A percentile compares a stretch with the other conserved stretches of the same genome.
phyloP scores from a whole-genome alignment of 176 grass and related monocot species.

The Eragrostis curvula region DNA sequence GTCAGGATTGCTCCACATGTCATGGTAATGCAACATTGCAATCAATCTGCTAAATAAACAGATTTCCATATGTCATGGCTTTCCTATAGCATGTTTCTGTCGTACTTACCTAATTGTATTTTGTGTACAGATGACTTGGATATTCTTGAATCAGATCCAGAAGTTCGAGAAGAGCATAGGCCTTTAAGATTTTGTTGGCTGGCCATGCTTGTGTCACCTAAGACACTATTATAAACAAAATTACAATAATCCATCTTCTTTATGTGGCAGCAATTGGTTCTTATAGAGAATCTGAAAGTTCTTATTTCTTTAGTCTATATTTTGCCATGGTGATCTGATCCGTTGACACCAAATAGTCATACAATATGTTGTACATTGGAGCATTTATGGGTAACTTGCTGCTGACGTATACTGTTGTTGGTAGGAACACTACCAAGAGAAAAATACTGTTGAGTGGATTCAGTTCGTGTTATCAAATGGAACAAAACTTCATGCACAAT shows the following conservation, averaged over 20 bases:
- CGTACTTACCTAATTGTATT: slow-evolving; percentile 29
- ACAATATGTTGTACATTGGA: slow-evolving; percentile 15
- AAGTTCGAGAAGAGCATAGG: slow-evolving; percentile 68
- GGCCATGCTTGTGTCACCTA: background rate
- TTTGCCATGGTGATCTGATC: slow-evolving; percentile 7
- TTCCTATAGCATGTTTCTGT: background rate
- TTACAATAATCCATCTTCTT: slow-evolving; percentile 24
- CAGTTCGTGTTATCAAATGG: too few species aligned
- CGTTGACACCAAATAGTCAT: slow-evolving; percentile 17
- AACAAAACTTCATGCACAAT: background rate
- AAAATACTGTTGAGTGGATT: background rate
- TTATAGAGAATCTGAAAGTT: slow-evolving; percentile 27
- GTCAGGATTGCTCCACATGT: slow-evolving; percentile 91
- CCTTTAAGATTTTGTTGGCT: slow-evolving; percentile 48
- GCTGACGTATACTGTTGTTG: slow-evolving; percentile 18
- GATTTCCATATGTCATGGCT: background rate
- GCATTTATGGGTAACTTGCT: background rate
- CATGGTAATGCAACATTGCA: slow-evolving; percentile 66
- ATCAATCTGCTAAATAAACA: background rate
- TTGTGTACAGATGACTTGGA: slow-evolving; percentile 88
- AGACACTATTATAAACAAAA: slow-evolving; percentile 36
- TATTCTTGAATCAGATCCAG: slow-evolving; percentile 96
- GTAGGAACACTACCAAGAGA: slow-evolving; percentile 20
- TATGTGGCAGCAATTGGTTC: slow-evolving; percentile 35
- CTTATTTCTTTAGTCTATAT: slow-evolving; percentile 32